A percentile compares a stretch with the other conserved stretches of the same genome.
Conservation (phyloP, 495 filamentous ascomycete genomes). For the Penicillium verhagenii region DNA sequence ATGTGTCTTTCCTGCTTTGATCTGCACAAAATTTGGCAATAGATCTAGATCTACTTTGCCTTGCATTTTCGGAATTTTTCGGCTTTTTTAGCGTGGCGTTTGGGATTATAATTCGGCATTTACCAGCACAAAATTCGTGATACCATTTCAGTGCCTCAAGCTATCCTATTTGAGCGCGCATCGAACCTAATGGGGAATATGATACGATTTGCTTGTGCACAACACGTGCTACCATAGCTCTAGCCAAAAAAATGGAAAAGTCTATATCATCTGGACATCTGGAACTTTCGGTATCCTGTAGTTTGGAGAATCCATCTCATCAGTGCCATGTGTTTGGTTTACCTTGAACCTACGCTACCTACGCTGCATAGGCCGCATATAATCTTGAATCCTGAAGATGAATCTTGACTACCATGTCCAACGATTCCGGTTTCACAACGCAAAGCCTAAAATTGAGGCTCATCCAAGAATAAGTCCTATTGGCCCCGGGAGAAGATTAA, state of each 20-base stretch:
- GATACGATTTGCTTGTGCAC: conserved; percentile 1
- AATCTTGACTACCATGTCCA: no score
- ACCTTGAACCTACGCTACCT: no score
- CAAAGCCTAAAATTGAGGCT: neutral
- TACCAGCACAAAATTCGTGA: conserved; percentile 19
- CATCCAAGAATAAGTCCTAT: neutral
- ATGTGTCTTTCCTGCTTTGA: neutral
- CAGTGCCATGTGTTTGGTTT: no score
- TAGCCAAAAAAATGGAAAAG: conserved; percentile 17
- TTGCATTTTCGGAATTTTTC: no score
- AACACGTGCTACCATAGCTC: conserved; percentile 8
- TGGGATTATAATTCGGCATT: conserved; percentile 12
- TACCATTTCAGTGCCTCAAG: conserved; percentile 20
- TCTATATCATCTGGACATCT: conserved; percentile 2
- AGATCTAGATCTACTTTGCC: conserved; percentile 6
- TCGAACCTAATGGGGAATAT: conserved; percentile 2
- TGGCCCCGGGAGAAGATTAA: neutral
- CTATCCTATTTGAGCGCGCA: conserved; percentile 13
- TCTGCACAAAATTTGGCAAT: neutral
- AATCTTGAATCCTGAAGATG: no score
- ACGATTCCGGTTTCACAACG: neutral
- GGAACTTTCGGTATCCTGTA: no score
- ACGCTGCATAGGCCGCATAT: no score
- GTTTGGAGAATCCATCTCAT: no score
- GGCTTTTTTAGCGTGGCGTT: conserved; percentile 26